These are phyloP conservation scores for Barbatosphaeria neglecta DNA, from an alignment of 495 filamentous ascomycete genomes.

Conservation along the genomic window DNA sequence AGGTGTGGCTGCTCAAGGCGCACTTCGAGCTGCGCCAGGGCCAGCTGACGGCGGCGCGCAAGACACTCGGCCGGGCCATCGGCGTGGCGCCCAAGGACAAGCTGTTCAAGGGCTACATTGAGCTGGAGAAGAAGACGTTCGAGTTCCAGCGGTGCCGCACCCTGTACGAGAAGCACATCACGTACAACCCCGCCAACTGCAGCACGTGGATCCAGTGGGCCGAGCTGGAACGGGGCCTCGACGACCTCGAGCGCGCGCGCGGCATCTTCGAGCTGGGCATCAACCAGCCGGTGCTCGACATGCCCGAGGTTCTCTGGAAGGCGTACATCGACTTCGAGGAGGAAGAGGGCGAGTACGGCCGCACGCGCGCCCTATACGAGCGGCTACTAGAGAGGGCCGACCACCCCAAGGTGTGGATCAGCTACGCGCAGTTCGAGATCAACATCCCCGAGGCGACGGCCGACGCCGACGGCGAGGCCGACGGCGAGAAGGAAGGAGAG, in stretches of 20 bases:
- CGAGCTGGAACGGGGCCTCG: constrained; percentile 78
- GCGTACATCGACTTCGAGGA: constrained; percentile 98
- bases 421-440: constrained; percentile 93
- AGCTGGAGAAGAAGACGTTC: constrained; percentile 80
- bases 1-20: constrained; percentile 87
- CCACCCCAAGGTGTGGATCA: constrained; percentile 98
- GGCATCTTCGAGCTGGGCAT: constrained; percentile 90
- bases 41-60: constrained; percentile 67
- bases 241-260: constrained; percentile 77
- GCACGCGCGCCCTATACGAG: constrained; percentile 76
- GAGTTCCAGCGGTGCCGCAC: constrained; percentile 85
- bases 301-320: constrained; percentile 97
- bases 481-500: constrained; percentile 26
- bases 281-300: constrained; percentile 74
- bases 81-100: constrained; percentile 95
- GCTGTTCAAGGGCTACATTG: constrained; percentile 86
- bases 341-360: constrained; percentile 78
- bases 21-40: constrained; percentile 88
- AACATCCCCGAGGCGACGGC: constrained; percentile 65
- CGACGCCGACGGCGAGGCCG: too few relatives aligned
- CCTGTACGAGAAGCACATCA: constrained; percentile 84
- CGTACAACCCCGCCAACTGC: constrained; percentile 79
- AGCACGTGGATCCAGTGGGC: constrained; percentile 93
- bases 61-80: constrained; percentile 78
- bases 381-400: constrained; percentile 83